phyloP scores from a whole-genome alignment of 2,329 filamentous ascomycete genomes.

The Trichoderma atrobrunneum region DNA sequence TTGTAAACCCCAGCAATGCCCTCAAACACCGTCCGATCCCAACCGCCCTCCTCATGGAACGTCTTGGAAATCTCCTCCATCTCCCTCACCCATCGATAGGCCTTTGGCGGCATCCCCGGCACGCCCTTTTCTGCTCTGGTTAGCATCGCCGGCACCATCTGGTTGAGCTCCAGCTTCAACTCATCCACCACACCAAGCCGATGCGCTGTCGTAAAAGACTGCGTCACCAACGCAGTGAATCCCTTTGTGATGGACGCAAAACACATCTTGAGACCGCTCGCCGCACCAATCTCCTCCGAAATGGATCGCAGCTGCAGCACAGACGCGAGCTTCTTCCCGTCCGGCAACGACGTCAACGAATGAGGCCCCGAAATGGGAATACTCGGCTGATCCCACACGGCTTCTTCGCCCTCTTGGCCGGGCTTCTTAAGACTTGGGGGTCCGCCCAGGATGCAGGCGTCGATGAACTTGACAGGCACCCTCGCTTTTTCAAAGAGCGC shows the following conservation, averaged over 20 bases:
- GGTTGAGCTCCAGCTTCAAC: constrained; percentile 54
- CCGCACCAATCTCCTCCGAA: constrained; percentile 49
- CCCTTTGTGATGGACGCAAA: constrained; percentile 62
- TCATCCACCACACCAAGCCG: constrained; percentile 60
- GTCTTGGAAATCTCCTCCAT: constrained; percentile 73
- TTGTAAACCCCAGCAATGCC: constrained; percentile 61
- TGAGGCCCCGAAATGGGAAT: constrained; percentile 51
- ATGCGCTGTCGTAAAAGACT: constrained; percentile 68
- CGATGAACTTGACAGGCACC: constrained; percentile 49
- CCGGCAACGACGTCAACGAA: constrained; percentile 39
- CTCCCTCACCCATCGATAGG: constrained; percentile 73
- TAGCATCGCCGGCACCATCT: constrained; percentile 47
- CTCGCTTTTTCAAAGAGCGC: constrained; percentile 40
- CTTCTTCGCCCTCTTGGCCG: constrained; percentile 14
- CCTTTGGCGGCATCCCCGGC: constrained; percentile 66
- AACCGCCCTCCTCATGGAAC: constrained; percentile 63
- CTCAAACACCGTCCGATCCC: constrained; percentile 53
- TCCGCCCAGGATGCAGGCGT: constrained; percentile 57
- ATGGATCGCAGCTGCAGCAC: constrained; percentile 51
- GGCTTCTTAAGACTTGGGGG: constrained; percentile 42
- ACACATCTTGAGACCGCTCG: constrained; percentile 64
- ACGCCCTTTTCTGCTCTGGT: constrained; percentile 50
- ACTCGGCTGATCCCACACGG: constrained; percentile 40
- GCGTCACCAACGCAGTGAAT: constrained; percentile 65
- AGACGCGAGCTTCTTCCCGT: constrained; percentile 39